A percentile compares a stretch with the other conserved stretches of the same genome.
Conservation (phyloP, 2,329 filamentous ascomycete species). For the Fusarium siculi region DNA sequence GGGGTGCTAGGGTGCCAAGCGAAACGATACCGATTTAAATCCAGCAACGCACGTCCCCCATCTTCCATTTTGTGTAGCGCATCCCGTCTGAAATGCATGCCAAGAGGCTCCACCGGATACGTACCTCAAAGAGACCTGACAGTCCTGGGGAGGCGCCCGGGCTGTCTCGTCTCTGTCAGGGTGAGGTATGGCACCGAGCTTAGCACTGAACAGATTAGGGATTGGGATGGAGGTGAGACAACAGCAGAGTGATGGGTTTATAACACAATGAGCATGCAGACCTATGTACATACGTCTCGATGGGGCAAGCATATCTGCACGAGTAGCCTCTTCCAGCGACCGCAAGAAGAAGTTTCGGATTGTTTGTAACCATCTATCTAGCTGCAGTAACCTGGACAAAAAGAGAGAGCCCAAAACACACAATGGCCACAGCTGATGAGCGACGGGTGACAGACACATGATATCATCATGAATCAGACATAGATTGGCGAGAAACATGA, state of each 20-base stretch:
- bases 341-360: background rate
- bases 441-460: background rate
- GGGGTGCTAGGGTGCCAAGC: constrained; percentile 28
- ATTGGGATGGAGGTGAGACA: constrained; percentile 24
- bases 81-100: constrained; percentile 20
- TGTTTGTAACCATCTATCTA: background rate
- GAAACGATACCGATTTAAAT: constrained; percentile 39
- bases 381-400: background rate
- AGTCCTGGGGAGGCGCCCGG: background rate
- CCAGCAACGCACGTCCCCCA: constrained; percentile 34
- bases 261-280: constrained; percentile 7
- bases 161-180: constrained; percentile 8
- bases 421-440: background rate
- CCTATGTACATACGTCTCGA: background rate
- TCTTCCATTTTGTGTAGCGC: constrained; percentile 24
- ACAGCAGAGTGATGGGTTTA: constrained; percentile 15
- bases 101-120: constrained; percentile 26
- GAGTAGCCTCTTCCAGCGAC: background rate
- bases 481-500: constrained; percentile 8
- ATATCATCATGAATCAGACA: background rate
- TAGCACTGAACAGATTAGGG: constrained; percentile 7
- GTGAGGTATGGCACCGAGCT: constrained; percentile 19
- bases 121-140: constrained; percentile 5
- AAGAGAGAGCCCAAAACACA: background rate
- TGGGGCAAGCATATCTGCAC: background rate